Conservation (phyloP, 495 filamentous ascomycete species). For the Tuber microsphaerosporum region DNA sequence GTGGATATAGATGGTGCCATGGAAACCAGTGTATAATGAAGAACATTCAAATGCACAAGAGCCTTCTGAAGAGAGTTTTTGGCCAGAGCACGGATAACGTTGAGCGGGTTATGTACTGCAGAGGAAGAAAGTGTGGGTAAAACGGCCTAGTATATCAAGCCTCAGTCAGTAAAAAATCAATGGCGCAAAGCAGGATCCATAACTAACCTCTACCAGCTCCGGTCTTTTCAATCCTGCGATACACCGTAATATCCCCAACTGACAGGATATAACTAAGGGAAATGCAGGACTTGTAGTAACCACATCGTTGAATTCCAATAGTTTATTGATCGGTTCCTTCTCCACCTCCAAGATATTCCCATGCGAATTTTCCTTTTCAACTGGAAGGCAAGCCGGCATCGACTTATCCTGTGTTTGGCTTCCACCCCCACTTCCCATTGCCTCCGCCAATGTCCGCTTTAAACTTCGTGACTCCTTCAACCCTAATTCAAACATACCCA, state of each 20-base stretch:
- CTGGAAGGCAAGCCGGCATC: slow-evolving; percentile 34
- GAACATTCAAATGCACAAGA: slow-evolving; percentile 26
- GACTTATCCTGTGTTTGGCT: slow-evolving; percentile 18
- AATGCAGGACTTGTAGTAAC: slow-evolving; percentile 18
- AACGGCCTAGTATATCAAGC: slow-evolving; percentile 25
- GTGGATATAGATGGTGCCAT: slow-evolving; percentile 21
- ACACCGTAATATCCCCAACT: slow-evolving; percentile 37
- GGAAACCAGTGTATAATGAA: slow-evolving; percentile 33
- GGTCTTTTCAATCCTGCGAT: slow-evolving; percentile 37
- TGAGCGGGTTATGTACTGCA: slow-evolving; percentile 20
- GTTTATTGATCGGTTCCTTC: slow-evolving; percentile 43
- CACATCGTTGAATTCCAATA: slow-evolving; percentile 37
- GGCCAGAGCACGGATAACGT: slow-evolving; percentile 28
- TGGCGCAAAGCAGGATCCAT: not conserved
- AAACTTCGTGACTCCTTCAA: slow-evolving; percentile 65
- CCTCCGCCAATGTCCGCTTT: slow-evolving; percentile 56
- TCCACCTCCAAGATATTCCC: slow-evolving; percentile 43
- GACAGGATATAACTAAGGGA: slow-evolving; percentile 36
- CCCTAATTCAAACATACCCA: slow-evolving; percentile 69
- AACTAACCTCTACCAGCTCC: slow-evolving; percentile 32
- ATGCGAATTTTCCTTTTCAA: slow-evolving; percentile 44
- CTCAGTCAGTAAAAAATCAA: slow-evolving; percentile 11
- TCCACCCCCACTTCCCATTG: slow-evolving; percentile 20
- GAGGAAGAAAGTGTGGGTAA: slow-evolving; percentile 30
- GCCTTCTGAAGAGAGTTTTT: slow-evolving; percentile 32